Evolutionary conservation across 257 asterid species (phyloP), one percentile per base, ranked within the genome.

Genomic region (Sherardia arvensis): DNA sequence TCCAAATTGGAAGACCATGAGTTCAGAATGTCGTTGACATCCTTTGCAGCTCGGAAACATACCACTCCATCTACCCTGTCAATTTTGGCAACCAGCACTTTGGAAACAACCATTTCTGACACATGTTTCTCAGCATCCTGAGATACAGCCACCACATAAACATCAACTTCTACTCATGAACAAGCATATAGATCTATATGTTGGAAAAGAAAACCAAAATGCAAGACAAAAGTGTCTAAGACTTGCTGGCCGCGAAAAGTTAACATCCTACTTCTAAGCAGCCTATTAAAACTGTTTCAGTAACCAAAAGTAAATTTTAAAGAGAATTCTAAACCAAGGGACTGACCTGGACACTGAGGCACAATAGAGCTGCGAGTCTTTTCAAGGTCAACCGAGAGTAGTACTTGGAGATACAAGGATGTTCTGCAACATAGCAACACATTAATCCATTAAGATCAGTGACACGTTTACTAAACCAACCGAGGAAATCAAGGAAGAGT

Each of bases 101-200:
- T 92, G 4, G 99, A 85, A 64, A 90, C 99, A 33, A 93, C 97
- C 99, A 93, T 93, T 23, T 89, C 99, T 4, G 97, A 92, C 49
- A 92, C 84, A 75, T 92, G 91, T 61, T 89, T 92, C 71, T 89
- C 99, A 22, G 92, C 81, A 74, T 89, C 99, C 99, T 92, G 78
- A 57, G 17, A 20, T 22, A 25, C 43, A 27, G 57, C 11, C 12
- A 51, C 23, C 17, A 17, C n/a, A 20, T n/a, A n/a, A n/a, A n/a
- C 57, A 51, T 6, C 14, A 11, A 20, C n/a, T 17, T 18, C 22
- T 17, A n/a, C 54, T 48, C 54, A 48, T 15, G 54, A n/a, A 48
- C 54, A 48, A 48, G 22, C 8, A 48, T 8, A 48, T 4, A 48
- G 54, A 48, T 18, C 54, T 3, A 48, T 5, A 17, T 18, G 20